Evolutionary conservation across 2,329 filamentous ascomycete genomes (phyloP), one percentile per base, ranked within the genome.

Genomic region (Nigrospora oryzae): DNA sequence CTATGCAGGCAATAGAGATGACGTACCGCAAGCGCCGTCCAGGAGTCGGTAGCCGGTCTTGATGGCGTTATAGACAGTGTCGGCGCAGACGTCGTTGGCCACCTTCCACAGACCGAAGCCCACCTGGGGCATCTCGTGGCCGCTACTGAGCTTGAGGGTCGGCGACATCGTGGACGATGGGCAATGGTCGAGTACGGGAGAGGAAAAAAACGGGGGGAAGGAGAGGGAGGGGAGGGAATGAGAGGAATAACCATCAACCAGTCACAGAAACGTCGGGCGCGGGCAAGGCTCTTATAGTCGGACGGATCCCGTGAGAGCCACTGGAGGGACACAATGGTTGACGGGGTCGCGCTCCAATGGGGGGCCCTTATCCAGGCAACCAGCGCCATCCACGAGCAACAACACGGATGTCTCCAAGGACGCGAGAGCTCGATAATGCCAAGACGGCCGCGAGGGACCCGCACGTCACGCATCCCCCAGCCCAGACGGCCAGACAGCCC

Each of bases 41-140:
- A 81, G 70, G 36, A 81, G 65, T 54, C 77, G 71, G 65, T 81
- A 81, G 36, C 77, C 77, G 42, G 67, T 66, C 69, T 81, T 81
- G 68, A 81, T 80, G 59, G 79, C 79, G 51, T 89, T 83, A 74
- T 91, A 91, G 54, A 91, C 81, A 49, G 78, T 79, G 56, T 91
- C 85, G 56, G 86, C 81, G 60, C 78, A 82, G 45, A 79, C 81
- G 44, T 79, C 76, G 54, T 84, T 85, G 63, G 80, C 79, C 52
- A 93, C 84, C 71, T 93, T 93, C 87, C 87, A 93, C 54, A 91
- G 76, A 48, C 84, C 84, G 62, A 86, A 86, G 64, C 84, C 84
- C 53, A 87, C 82, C 63, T 83, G 77, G 59, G 83, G 84, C 84
- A 87, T 87, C 56, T 84, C 72, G 56, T 76, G 60, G 65, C 81